phyloP scores from a whole-genome alignment of 1,284 basidiomycete genomes.

The Abortiporus biennis region DNA sequence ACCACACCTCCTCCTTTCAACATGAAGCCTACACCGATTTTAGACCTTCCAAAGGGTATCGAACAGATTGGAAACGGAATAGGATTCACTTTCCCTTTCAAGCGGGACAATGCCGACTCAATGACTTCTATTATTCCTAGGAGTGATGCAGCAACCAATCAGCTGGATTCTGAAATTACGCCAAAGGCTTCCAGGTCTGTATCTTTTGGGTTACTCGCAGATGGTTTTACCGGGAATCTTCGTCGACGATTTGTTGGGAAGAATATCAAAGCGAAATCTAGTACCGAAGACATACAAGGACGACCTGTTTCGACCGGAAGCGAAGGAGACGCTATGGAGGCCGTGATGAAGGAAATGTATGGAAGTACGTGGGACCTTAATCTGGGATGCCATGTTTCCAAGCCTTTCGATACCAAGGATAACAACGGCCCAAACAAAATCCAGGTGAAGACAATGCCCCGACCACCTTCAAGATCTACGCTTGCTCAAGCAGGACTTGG shows the following conservation, averaged over 20 bases:
- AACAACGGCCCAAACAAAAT: too few species aligned
- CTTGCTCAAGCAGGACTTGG: too few species aligned
- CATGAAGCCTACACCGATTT: constrained; percentile 2
- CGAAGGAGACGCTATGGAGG: constrained; percentile 4
- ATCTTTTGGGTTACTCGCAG: background rate
- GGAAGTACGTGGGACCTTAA: constrained; percentile 5
- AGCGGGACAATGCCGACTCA: background rate
- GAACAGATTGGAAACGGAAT: constrained; percentile 51
- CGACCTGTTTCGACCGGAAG: too few species aligned
- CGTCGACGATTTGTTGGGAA: constrained; percentile 3
- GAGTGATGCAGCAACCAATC: background rate
- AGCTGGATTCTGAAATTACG: background rate
- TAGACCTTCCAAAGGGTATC: constrained; percentile 38
- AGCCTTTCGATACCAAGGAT: too few species aligned
- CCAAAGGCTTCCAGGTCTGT: background rate
- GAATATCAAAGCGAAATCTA: too few species aligned
- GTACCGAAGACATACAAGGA: too few species aligned
- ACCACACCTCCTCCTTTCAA: constrained; percentile 20
- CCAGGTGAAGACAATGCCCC: too few species aligned
- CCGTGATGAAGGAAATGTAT: constrained; percentile 5
- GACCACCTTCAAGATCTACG: too few species aligned
- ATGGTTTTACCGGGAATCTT: constrained; percentile 2
- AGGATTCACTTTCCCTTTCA: constrained; percentile 35
- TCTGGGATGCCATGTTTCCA: constrained; percentile 1
- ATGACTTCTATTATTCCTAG: background rate